Conservation (phyloP, 179 eudicot genomes). For the Actinidia chinensis region DNA sequence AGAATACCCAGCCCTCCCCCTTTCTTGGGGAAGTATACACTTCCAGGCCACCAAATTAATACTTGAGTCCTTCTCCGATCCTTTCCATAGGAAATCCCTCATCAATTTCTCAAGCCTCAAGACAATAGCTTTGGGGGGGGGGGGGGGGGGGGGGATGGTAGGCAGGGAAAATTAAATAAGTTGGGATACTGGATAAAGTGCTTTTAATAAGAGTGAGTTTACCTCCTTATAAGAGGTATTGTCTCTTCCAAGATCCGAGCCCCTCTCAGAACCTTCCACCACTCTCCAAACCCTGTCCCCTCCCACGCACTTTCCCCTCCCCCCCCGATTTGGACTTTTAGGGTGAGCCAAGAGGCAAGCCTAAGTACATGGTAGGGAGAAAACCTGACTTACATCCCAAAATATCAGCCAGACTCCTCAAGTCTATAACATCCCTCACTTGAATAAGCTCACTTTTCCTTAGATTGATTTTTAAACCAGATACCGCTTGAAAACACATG, state of each 20-base stretch:
- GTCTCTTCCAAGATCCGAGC: background rate
- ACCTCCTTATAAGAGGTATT: background rate
- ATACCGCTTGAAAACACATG: background rate
- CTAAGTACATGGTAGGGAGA: background rate
- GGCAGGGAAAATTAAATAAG: background rate
- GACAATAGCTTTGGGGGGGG: too few relatives aligned
- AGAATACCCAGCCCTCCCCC: background rate
- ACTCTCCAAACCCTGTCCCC: too few relatives aligned
- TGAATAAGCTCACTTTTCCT: background rate
- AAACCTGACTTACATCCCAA: background rate
- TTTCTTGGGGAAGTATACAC: too few relatives aligned
- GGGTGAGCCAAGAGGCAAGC: background rate
- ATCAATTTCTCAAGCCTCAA: background rate
- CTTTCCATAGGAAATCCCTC: background rate
- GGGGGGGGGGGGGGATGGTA: too few relatives aligned
- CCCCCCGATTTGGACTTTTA: background rate
- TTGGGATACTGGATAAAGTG: background rate
- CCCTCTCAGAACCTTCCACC: background rate
- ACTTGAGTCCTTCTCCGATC: background rate
- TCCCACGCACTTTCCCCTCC: too few relatives aligned
- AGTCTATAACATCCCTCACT: background rate
- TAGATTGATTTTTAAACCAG: background rate
- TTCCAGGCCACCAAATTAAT: too few relatives aligned
- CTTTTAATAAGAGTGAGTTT: background rate
- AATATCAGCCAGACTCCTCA: background rate